phyloP scores from a whole-genome alignment of 148 eudicot genomes.

The Fagopyrum homotropicum region DNA sequence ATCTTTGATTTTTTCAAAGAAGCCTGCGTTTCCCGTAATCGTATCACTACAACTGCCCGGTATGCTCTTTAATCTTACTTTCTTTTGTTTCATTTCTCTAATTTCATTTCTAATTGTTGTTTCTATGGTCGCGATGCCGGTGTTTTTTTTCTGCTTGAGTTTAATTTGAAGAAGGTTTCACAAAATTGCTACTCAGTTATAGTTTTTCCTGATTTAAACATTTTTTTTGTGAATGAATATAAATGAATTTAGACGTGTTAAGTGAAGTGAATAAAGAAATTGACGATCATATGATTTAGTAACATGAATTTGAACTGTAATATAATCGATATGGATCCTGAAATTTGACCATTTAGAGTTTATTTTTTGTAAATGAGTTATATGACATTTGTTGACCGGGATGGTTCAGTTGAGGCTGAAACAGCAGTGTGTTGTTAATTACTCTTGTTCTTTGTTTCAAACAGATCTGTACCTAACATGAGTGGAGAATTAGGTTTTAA shows the following conservation, averaged over 20 bases:
- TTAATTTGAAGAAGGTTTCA: neutral
- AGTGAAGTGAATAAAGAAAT: neutral
- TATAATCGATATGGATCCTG: neutral
- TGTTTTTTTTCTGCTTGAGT: neutral
- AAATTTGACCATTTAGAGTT: neutral
- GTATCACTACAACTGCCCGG: neutral
- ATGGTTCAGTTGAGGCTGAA: neutral
- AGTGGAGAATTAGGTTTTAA: neutral
- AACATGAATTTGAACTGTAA: neutral
- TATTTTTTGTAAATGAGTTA: neutral
- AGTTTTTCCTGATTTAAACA: neutral
- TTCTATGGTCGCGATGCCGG: neutral
- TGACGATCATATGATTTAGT: neutral
- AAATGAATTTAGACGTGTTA: neutral
- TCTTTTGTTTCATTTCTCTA: neutral
- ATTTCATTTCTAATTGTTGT: neutral
- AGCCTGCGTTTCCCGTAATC: neutral
- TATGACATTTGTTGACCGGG: constrained; percentile 1
- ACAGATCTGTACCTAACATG: neutral
- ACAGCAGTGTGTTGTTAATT: neutral
- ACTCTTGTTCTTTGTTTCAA: neutral
- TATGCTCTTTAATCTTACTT: neutral
- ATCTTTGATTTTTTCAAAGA: neutral
- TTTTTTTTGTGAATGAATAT: neutral
- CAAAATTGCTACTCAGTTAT: neutral